These are phyloP conservation scores for Cordia subcordata DNA, from an alignment of 257 asterid genomes.

Conservation along the genomic window DNA sequence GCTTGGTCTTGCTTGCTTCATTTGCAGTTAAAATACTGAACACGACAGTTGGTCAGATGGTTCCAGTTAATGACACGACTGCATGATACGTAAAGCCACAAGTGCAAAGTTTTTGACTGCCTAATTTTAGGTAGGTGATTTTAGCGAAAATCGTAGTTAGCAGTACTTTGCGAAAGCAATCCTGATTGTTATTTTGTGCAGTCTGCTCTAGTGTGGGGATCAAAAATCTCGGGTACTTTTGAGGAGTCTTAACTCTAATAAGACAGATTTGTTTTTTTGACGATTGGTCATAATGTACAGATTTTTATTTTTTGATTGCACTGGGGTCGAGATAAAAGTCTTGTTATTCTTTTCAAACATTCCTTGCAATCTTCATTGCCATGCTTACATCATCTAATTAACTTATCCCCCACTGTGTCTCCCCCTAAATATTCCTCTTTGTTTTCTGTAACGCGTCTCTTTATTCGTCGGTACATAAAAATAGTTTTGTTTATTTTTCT, in stretches of 20 bases:
- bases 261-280: slow-evolving; percentile 11
- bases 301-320: slow-evolving; percentile 16
- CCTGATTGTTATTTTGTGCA: not conserved
- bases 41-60: slow-evolving; percentile 9
- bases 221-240: slow-evolving; percentile 16
- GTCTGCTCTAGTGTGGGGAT: slow-evolving; percentile 13
- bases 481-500: too few species aligned
- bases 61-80: slow-evolving; percentile 16
- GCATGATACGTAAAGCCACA: slow-evolving; percentile 48
- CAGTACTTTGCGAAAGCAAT: slow-evolving; percentile 5
- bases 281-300: slow-evolving; percentile 20
- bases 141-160: slow-evolving; percentile 20
- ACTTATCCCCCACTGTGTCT: not conserved
- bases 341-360: slow-evolving; percentile 8
- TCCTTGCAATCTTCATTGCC: not conserved
- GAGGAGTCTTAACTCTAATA: slow-evolving; percentile 24
- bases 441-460: too few species aligned
- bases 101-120: slow-evolving; percentile 36
- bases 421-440: too few species aligned
- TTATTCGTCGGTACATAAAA: too few species aligned
- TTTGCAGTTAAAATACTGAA: slow-evolving; percentile 8
- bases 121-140: slow-evolving; percentile 36
- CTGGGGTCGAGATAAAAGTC: slow-evolving; percentile 7
- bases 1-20: slow-evolving; percentile 13
- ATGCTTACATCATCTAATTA: not conserved